Evolutionary conservation across 495 filamentous ascomycete species (phyloP), one percentile per base, ranked within the genome.

Genomic region (Tuber aestivum): DNA sequence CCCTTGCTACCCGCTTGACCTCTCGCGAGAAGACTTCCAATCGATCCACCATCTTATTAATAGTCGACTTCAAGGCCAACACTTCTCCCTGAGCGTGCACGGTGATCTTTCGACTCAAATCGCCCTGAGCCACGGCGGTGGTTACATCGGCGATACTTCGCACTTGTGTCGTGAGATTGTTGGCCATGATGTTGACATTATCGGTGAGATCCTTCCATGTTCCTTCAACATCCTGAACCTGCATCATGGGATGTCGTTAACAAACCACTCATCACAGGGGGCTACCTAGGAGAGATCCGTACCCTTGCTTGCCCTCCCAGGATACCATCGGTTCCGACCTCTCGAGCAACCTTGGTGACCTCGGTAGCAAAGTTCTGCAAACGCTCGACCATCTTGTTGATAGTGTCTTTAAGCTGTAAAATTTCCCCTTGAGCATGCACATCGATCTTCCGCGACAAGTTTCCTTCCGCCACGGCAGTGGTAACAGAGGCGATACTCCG

Each of bases 141-240:
- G 95, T 99, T 77, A 99, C 95, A 74, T 94, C 95, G 68, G 95
- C 95, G 83, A 99, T 99, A 86, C 97, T 96, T 84, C 95, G 91
- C 78, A 99, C 95, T 88, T 99, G 95, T 6, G 93, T 97, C 0
- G 95, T 99, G 21, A 99, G 89, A 83, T 97, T 97, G 83, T 95
- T 94, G 78, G 95, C 95, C 81, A 83, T 83, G 73, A 83, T 90
- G 85, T 93, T 93, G 84, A 94, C 92, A 79, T 98, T 98, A 82
- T 97, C 93, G 20, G 96, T 99, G 37, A 99, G 88, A 84, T 99
- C 96, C 84, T 97, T 97, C 95, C 95, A 99, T 86, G 97, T 97
- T 81, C 95, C 95, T 86, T 99, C 95, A 61, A 98, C 96, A 78
- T 97, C 95, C 79, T 97, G 93, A 12, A 99, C 95, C 84, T 96